phyloP scores from a whole-genome alignment of 345 rosid genomes.

The Cardiospermum halicacabum region DNA sequence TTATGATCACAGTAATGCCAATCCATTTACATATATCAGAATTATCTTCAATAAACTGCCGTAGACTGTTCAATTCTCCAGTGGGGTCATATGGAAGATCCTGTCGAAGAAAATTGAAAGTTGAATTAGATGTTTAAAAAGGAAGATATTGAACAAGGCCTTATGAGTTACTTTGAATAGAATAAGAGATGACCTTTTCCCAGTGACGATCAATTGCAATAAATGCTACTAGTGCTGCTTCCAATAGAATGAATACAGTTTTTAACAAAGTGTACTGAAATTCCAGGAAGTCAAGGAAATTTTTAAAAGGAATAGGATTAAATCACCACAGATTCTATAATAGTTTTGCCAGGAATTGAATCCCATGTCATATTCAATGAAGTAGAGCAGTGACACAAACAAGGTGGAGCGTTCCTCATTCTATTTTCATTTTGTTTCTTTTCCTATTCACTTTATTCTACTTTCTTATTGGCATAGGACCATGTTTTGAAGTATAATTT shows the following conservation, averaged over 20 bases:
- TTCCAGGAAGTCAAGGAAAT: constrained; percentile 31
- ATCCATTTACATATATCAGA: constrained; percentile 76
- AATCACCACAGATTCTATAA: neutral
- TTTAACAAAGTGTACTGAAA: constrained; percentile 64
- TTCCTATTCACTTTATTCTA: too few relatives aligned
- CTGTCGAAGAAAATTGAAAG: constrained; percentile 29
- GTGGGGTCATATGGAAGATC: constrained; percentile 90
- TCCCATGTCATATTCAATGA: neutral
- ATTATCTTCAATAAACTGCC: constrained; percentile 62
- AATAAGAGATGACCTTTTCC: constrained; percentile 55
- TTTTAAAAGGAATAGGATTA: neutral
- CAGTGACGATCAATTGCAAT: constrained; percentile 75
- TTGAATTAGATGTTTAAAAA: neutral
- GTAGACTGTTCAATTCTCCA: constrained; percentile 72
- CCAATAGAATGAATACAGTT: constrained; percentile 52
- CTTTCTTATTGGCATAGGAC: neutral
- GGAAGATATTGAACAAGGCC: neutral
- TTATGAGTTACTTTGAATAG: neutral
- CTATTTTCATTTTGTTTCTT: too few relatives aligned
- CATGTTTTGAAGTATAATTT: neutral
- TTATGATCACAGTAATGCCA: constrained; percentile 52
- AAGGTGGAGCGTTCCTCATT: too few relatives aligned
- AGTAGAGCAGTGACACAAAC: neutral
- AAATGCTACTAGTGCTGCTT: constrained; percentile 74
- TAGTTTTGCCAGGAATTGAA: neutral